Percentiles rank a stretch among this genome's conserved stretches.
Conservation (phyloP, 1,284 basidiomycete species). For the Ceraceosorus guamensis region DNA sequence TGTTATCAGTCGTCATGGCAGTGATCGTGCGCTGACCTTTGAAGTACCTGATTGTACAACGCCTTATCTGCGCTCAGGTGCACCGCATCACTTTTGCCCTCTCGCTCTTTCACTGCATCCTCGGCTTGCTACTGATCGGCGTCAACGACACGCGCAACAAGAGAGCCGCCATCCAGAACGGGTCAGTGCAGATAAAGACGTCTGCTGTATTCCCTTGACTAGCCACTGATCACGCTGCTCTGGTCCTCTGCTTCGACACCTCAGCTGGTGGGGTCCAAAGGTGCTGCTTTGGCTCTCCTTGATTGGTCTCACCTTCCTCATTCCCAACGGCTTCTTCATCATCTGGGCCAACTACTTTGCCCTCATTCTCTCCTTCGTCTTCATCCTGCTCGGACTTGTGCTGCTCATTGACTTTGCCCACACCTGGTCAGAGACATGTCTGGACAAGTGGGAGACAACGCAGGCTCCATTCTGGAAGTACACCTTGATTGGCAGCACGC, state of each 20-base stretch:
- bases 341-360: conserved; percentile 90
- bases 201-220: neutral
- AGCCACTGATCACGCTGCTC: neutral
- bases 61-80: conserved; percentile 55
- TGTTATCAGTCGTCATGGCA: too few relatives aligned
- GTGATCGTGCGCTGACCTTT: too few relatives aligned
- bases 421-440: conserved; percentile 92
- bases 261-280: conserved; percentile 97
- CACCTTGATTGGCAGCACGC: conserved; percentile 88
- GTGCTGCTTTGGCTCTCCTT: conserved; percentile 75
- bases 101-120: conserved; percentile 75
- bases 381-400: conserved; percentile 89
- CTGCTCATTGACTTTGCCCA: conserved; percentile 98
- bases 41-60: too few relatives aligned
- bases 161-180: conserved; percentile 91
- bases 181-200: conserved; percentile 54
- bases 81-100: conserved; percentile 96
- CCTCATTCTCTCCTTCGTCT: conserved; percentile 81
- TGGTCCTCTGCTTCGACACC: conserved; percentile 1
- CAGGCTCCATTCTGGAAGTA: conserved; percentile 88
- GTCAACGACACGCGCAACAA: conserved; percentile 83
- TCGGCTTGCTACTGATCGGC: conserved; percentile 72
- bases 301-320: conserved; percentile 74
- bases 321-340: conserved; percentile 89
- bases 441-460: conserved; percentile 87